phyloP scores from a whole-genome alignment of 2,329 filamentous ascomycete species.

The Aspergillus texensis region DNA sequence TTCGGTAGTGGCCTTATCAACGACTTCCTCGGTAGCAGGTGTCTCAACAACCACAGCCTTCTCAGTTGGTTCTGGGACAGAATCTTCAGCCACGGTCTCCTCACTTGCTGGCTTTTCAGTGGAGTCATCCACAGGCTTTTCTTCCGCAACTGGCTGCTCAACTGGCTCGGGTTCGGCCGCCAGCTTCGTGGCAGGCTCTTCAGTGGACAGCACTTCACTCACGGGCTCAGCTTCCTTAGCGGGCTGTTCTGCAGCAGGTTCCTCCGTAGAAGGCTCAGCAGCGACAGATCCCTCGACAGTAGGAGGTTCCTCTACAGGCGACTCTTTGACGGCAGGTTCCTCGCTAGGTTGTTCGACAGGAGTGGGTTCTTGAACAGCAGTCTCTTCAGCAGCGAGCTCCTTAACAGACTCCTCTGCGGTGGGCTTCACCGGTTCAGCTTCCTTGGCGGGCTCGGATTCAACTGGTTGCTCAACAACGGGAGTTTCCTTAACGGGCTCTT shows the following conservation, averaged over 20 bases:
- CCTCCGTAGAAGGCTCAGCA: slow-evolving; percentile 12
- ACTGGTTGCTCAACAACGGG: not conserved
- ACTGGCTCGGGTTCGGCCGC: not conserved
- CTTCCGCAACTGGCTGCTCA: not conserved
- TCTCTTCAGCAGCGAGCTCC: slow-evolving; percentile 6
- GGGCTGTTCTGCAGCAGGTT: slow-evolving; percentile 6
- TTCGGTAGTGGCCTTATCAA: slow-evolving; percentile 14
- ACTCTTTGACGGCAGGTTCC: not conserved
- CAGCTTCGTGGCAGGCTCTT: slow-evolving; percentile 12
- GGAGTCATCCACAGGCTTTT: slow-evolving; percentile 9
- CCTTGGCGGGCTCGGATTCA: slow-evolving; percentile 8
- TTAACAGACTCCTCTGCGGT: slow-evolving; percentile 9
- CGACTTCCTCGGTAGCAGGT: slow-evolving; percentile 15
- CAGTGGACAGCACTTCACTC: not conserved
- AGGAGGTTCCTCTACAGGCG: not conserved
- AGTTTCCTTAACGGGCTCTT: slow-evolving; percentile 8
- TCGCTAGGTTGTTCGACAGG: slow-evolving; percentile 3
- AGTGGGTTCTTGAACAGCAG: not conserved
- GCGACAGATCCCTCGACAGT: not conserved
- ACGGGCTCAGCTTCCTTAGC: slow-evolving; percentile 2
- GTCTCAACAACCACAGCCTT: slow-evolving; percentile 10
- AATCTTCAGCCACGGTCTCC: not conserved
- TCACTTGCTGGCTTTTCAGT: slow-evolving; percentile 5
- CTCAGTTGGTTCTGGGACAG: slow-evolving; percentile 5
- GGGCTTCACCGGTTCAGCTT: slow-evolving; percentile 13